These are phyloP conservation scores for Polyporus arcularius DNA, from an alignment of 768 basidiomycete genomes.

Conservation along the genomic window DNA sequence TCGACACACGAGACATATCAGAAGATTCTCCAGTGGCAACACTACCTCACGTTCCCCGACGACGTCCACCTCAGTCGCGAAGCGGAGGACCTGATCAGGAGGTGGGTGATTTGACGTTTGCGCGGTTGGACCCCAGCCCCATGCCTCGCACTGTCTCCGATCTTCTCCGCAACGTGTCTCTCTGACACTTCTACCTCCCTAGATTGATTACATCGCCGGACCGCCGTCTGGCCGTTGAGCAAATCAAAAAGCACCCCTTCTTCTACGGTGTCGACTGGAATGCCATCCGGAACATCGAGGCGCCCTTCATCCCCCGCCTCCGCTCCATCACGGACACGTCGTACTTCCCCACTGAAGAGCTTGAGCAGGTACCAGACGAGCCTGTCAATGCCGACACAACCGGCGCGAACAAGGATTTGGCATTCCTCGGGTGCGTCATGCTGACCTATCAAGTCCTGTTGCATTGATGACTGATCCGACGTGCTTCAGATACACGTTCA, in stretches of 20 bases:
- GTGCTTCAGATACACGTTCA: conserved; percentile 69
- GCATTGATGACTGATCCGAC: neutral
- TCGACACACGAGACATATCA: conserved; percentile 97
- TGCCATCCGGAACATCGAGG: conserved; percentile 82
- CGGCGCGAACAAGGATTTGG: conserved; percentile 55
- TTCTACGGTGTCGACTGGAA: conserved; percentile 97
- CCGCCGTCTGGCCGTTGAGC: conserved; percentile 73
- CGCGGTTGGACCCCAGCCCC: neutral
- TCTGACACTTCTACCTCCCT: neutral
- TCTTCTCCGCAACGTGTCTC: neutral
- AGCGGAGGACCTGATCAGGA: conserved; percentile 83
- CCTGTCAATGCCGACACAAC: conserved; percentile 39
- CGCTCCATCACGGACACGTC: conserved; percentile 94
- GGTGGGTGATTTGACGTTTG: conserved; percentile 48
- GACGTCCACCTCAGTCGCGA: conserved; percentile 92
- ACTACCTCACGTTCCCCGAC: conserved; percentile 86
- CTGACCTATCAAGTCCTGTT: neutral
- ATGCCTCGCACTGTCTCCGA: neutral
- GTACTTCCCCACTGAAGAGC: conserved; percentile 96
- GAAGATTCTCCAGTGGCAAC: conserved; percentile 94
- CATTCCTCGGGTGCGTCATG: conserved; percentile 51
- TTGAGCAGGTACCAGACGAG: conserved; percentile 70
- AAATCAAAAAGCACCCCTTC: conserved; percentile 90
- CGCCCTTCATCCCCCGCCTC: conserved; percentile 95
- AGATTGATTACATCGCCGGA: conserved; percentile 88